phyloP scores from a whole-genome alignment of 225 moss, liverwort and hornwort species.

The Bryoerythrophyllum caledonicum region DNA sequence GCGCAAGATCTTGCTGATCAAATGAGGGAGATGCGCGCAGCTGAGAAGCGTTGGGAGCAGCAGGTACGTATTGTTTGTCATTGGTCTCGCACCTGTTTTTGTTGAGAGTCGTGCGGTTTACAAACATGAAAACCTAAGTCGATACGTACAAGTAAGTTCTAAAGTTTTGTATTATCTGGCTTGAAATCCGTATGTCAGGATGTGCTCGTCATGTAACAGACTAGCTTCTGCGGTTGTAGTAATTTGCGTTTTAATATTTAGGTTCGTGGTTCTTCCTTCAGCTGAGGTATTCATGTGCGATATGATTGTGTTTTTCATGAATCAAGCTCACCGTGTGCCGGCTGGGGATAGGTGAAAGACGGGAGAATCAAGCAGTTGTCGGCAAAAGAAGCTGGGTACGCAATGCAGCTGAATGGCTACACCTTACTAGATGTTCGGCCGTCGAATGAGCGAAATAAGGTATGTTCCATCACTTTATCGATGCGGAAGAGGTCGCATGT shows the following conservation, averaged over 20 bases:
- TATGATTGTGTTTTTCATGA: conserved; percentile 16
- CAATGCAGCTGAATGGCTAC: conserved; percentile 74
- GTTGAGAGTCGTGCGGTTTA: background rate
- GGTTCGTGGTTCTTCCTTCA: background rate
- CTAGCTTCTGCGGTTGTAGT: background rate
- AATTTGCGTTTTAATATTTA: background rate
- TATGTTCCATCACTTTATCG: conserved; percentile 25
- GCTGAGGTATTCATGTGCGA: conserved; percentile 8
- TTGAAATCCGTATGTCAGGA: conserved; percentile 12
- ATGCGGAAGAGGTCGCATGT: background rate
- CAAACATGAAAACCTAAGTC: background rate
- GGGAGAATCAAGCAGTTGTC: conserved; percentile 93
- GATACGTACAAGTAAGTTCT: background rate
- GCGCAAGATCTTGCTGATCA: conserved; percentile 81
- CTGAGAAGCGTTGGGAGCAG: conserved; percentile 97
- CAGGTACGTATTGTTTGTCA: conserved; percentile 52
- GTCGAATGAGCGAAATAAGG: conserved; percentile 76
- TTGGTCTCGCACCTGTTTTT: conserved; percentile 5
- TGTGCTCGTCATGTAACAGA: background rate
- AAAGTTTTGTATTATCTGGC: background rate
- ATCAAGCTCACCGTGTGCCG: conserved; percentile 25
- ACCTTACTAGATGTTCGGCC: conserved; percentile 91
- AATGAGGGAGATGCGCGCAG: conserved; percentile 95
- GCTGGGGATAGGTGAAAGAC: conserved; percentile 76
- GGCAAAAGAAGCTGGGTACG: conserved; percentile 92